Base-by-base conservation (phyloP, 169 alveolate species). In the Cryptosporidium muris region DNA sequence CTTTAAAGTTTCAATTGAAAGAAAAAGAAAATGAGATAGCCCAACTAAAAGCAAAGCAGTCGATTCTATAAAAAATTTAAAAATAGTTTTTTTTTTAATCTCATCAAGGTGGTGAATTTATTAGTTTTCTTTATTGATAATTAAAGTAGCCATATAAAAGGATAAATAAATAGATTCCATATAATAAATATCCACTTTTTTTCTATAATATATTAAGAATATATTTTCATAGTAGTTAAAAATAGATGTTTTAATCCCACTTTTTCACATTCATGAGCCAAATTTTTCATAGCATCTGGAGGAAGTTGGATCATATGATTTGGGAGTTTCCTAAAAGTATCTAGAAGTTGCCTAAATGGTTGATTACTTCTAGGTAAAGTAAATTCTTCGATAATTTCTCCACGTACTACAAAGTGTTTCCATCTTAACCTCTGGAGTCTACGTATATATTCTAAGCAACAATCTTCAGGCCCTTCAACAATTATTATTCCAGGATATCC, bases 401-500 rank as follows among this genome's bases (percentile, higher is more conserved):
- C 92, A 54, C 92, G 65, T 53, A 90, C 89, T 63, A 81, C 90
- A 37, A 90, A 90, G 65, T 90, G 92, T 43, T 90, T 90, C 92
- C 92, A 90, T 47, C 88, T 80, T 43, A 90, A 80, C 64, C 90
- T 90, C 80, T 90, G 88, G 64, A 90, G 82, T 65, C 92, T 90
- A 62, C 90, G 80, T 40, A 67, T 65, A 80, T 90, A 90, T 60
- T 88, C 89, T 12, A 88, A 82, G 40, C 89, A 90, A 58, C 90
- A 88, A 2, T 90, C 91, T 64, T 90, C 90, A n/a, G 88, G 82
- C 1, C 92, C 92, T 43, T 90, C 92, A 51, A 90, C 81, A 66
- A 90, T 81, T 53, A 90, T 90, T 8, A 90, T 90, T 9, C 92
- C 92, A 5, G 92, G 92, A 52, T 90, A 90, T 11, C 92, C 92